Evolutionary conservation across 768 basidiomycete species (phyloP), one percentile per base, ranked within the genome.

Genomic region (Naganishia onofrii): DNA sequence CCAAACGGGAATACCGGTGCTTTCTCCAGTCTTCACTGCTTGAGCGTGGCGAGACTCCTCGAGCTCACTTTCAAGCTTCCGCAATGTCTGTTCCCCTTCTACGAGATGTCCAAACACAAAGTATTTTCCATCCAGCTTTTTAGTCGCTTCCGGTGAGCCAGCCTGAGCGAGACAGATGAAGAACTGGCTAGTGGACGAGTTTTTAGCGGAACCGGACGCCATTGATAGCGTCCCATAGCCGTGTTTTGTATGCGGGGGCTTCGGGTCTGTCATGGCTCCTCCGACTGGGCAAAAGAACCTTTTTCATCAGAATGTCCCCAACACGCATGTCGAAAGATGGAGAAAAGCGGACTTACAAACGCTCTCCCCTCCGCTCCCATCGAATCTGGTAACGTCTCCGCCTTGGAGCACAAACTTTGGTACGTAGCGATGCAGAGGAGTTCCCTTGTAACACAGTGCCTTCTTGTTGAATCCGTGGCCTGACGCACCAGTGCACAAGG

Each of bases 321-420:
- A n/a, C n/a, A n/a, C n/a, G n/a, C n/a, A n/a, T n/a, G n/a, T n/a
- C n/a, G n/a, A 48, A 66, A 32, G 52, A 52, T 48, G n/a, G n/a
- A n/a, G n/a, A n/a, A n/a, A n/a, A n/a, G n/a, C n/a, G n/a, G n/a
- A 66, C 67, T 78, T 79, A 72, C 76, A 86, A 31, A 76, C 72
- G 19, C 58, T 83, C 84, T 87, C 86, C 17, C 86, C 86, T 0
- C 85, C 85, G 63, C 81, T 83, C 38, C 86, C 86, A 73, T 86
- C 86, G 6, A 83, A 82, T 53, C 85, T 75, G 26, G 85, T 85
- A 46, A 86, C 79, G 73, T 87, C 85, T 7, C 85, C 85, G n/a
- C 84, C 84, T 73, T 87, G 86, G 0, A 84, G 83, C 4, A 86
- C 81, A 63, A 86, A 87, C 17, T 81, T 85, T 71, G 81, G 80